phyloP scores from a whole-genome alignment of 306 rosid genomes.

The Prunus fruticosa region DNA sequence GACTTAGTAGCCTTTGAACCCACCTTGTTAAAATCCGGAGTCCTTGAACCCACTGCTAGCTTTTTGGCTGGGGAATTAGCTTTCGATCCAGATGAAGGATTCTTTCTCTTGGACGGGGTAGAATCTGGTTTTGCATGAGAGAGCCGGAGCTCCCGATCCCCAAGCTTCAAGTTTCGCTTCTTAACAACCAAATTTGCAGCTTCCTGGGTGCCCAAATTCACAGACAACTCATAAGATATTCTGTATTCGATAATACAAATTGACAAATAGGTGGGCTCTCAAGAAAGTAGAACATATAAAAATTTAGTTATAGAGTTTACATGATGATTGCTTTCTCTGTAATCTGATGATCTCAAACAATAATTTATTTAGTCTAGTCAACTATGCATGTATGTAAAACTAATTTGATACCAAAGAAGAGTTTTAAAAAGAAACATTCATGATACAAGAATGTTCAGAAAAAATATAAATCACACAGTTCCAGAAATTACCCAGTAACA shows the following conservation, averaged over 20 bases:
- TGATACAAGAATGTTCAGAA: background rate
- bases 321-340: background rate
- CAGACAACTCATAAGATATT: background rate
- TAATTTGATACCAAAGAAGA: background rate
- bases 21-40: conserved; percentile 32
- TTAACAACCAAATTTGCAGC: conserved; percentile 57
- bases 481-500: background rate
- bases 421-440: background rate
- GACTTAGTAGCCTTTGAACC: conserved; percentile 32
- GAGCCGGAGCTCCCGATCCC: conserved; percentile 67
- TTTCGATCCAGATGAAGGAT: conserved; percentile 26
- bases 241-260: background rate
- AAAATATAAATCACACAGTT: background rate
- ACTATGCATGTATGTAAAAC: background rate
- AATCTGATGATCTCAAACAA: background rate
- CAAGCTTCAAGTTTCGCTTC: conserved; percentile 67
- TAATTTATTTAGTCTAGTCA: background rate
- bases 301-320: background rate
- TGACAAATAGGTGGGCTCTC: background rate
- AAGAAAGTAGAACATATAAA: background rate
- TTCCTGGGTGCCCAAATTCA: conserved; percentile 50
- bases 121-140: conserved; percentile 50
- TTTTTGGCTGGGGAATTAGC: conserved; percentile 44
- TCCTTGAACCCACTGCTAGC: conserved; percentile 29
- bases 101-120: conserved; percentile 53